These are phyloP conservation scores for Daldinia bambusicola DNA, from an alignment of 495 filamentous ascomycete species.

Conservation along the genomic window DNA sequence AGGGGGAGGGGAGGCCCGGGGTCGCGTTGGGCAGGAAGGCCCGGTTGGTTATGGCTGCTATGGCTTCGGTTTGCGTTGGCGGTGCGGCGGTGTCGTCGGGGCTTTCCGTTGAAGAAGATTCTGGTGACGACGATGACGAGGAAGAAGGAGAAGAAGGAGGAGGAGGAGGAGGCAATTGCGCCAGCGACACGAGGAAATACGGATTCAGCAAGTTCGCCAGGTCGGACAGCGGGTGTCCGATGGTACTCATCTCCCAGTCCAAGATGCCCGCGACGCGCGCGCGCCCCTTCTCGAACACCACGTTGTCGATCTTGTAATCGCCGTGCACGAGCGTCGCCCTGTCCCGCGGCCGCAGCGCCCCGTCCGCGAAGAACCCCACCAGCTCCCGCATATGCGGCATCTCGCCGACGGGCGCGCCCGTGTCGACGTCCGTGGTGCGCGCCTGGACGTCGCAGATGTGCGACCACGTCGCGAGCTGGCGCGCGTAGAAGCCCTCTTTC, in stretches of 20 bases:
- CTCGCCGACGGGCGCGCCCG: constrained; percentile 76
- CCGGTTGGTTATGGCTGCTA: constrained; percentile 50
- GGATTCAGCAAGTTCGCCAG: constrained; percentile 82
- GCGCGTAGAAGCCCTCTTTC: constrained; percentile 79
- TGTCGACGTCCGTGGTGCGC: constrained; percentile 77
- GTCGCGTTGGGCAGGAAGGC: constrained; percentile 70
- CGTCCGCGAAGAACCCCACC: constrained; percentile 77
- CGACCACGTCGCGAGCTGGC: constrained; percentile 84
- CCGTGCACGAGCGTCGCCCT: constrained; percentile 86
- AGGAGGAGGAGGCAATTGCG: constrained; percentile 37
- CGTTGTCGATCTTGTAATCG: constrained; percentile 98
- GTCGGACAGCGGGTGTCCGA: constrained; percentile 92
- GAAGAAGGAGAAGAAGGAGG: constrained; percentile 27
- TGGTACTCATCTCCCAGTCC: constrained; percentile 98
- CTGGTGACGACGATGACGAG: constrained; percentile 22
- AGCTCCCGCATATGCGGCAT: constrained; percentile 86
- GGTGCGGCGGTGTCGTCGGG: neutral
- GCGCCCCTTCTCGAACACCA: constrained; percentile 93
- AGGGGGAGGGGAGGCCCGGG: constrained; percentile 77
- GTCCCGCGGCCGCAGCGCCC: constrained; percentile 77
- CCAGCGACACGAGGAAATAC: constrained; percentile 60
- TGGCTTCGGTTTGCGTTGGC: constrained; percentile 27
- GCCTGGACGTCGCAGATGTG: constrained; percentile 83
- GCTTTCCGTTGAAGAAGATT: neutral
- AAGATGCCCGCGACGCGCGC: constrained; percentile 89